Percentiles rank a stretch among this genome's conserved stretches.
These are phyloP conservation scores for Suillus sp. DNA, from an alignment of 768 basidiomycete species.

Conservation along the genomic window DNA sequence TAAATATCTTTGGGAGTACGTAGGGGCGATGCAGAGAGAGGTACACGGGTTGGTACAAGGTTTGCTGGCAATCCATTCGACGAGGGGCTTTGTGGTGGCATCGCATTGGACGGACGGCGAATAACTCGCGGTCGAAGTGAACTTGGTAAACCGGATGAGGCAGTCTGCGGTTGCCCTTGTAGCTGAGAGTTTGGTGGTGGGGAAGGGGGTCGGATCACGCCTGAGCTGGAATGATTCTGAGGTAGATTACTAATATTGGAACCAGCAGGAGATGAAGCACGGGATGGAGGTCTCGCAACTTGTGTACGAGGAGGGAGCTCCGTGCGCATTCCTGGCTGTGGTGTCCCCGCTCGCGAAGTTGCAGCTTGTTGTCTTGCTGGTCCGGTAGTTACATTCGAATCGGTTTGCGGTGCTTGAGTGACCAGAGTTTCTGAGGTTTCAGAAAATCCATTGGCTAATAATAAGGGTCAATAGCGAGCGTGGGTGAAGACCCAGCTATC, in stretches of 20 bases:
- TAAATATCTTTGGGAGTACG: constrained; percentile 20
- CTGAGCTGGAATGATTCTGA: constrained; percentile 27
- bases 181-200: constrained; percentile 29
- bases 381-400: constrained; percentile 5
- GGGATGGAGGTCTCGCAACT: constrained; percentile 32
- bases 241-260: constrained; percentile 27
- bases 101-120: constrained; percentile 49
- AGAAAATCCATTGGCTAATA: constrained; percentile 19
- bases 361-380: constrained; percentile 10
- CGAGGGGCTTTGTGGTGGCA: constrained; percentile 32
- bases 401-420: constrained; percentile 21
- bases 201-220: constrained; percentile 14
- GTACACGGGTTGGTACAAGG: constrained; percentile 27
- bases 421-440: constrained; percentile 19
- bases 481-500: constrained; percentile 16
- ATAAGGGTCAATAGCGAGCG: constrained; percentile 5
- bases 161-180: constrained; percentile 22
- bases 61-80: constrained; percentile 28
- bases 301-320: constrained; percentile 28
- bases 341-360: constrained; percentile 12
- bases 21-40: constrained; percentile 28
- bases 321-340: constrained; percentile 7
- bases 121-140: constrained; percentile 38
- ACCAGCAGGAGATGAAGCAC: constrained; percentile 44
- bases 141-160: constrained; percentile 27